These are phyloP conservation scores for Trichocladium antarcticum DNA, from an alignment of 495 filamentous ascomycete genomes.

Conservation along the genomic window DNA sequence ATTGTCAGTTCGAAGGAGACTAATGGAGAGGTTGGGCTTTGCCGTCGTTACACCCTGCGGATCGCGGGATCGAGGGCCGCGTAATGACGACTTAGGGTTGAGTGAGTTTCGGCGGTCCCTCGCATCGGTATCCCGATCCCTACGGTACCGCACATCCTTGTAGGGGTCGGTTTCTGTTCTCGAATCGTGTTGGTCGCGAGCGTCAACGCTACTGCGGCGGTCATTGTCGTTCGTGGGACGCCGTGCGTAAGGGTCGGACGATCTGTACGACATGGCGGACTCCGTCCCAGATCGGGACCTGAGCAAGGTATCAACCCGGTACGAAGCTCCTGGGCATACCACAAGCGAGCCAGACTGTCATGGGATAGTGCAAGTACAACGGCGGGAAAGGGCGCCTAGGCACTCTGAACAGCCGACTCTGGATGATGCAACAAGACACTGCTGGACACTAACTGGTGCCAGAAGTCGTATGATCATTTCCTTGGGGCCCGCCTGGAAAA, in stretches of 20 bases:
- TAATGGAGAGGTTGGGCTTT: not conserved
- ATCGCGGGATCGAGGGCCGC: not conserved
- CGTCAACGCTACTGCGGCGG: slow-evolving; percentile 8
- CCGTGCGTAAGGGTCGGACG: slow-evolving; percentile 13
- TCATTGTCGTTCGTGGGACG: slow-evolving; percentile 17
- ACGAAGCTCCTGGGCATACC: not conserved
- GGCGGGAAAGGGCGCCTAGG: too few species aligned
- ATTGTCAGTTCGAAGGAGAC: not conserved
- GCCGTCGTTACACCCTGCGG: not conserved
- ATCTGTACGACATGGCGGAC: slow-evolving; percentile 16
- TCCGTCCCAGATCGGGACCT: not conserved
- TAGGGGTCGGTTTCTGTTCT: not conserved
- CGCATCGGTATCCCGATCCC: not conserved
- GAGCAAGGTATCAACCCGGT: not conserved
- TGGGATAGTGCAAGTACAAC: not conserved
- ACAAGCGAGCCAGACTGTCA: not conserved
- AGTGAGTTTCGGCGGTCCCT: not conserved
- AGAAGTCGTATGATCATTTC: too few species aligned
- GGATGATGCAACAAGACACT: too few species aligned
- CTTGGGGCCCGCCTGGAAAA: too few species aligned
- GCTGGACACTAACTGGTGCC: too few species aligned
- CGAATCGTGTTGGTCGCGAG: slow-evolving; percentile 5
- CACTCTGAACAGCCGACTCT: too few species aligned
- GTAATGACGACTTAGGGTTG: too few species aligned
- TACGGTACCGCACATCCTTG: slow-evolving; percentile 7